These are phyloP conservation scores for Saussurea involucrata DNA, from an alignment of 129 eudicot species.

Conservation along the genomic window DNA sequence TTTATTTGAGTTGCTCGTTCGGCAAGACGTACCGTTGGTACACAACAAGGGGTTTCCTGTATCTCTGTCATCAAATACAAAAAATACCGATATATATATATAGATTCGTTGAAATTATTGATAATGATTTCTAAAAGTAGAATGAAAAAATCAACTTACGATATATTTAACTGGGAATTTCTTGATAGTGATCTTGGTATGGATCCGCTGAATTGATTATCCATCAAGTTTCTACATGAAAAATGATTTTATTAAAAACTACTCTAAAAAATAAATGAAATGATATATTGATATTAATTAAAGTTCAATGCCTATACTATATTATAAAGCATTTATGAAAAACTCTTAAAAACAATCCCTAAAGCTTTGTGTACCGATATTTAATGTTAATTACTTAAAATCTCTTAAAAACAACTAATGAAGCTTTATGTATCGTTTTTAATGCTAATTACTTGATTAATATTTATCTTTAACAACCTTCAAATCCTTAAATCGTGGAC, in stretches of 20 bases:
- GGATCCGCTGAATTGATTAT: constrained; percentile 54
- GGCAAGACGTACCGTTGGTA: constrained; percentile 26
- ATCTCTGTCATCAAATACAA: constrained; percentile 17
- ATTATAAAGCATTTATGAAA: no score
- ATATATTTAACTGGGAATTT: constrained; percentile 36
- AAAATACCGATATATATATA: background rate
- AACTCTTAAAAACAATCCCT: no score
- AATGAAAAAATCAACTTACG: constrained; percentile 35
- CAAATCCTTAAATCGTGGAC: no score
- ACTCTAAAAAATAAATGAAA: background rate
- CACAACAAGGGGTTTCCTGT: constrained; percentile 54
- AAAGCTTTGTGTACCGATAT: no score
- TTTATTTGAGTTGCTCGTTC: background rate
- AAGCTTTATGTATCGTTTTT: no score
- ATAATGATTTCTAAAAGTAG: no score
- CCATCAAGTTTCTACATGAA: constrained; percentile 51
- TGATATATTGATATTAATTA: background rate
- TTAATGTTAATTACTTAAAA: no score
- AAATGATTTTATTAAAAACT: background rate
- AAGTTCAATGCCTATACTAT: no score
- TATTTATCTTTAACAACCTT: no score
- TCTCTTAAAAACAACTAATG: no score
- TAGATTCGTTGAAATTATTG: background rate
- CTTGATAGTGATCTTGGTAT: constrained; percentile 51
- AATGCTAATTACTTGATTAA: no score